Base-by-base conservation (phyloP, 2,329 filamentous ascomycete genomes). In the Fusarium fracticaudum region DNA sequence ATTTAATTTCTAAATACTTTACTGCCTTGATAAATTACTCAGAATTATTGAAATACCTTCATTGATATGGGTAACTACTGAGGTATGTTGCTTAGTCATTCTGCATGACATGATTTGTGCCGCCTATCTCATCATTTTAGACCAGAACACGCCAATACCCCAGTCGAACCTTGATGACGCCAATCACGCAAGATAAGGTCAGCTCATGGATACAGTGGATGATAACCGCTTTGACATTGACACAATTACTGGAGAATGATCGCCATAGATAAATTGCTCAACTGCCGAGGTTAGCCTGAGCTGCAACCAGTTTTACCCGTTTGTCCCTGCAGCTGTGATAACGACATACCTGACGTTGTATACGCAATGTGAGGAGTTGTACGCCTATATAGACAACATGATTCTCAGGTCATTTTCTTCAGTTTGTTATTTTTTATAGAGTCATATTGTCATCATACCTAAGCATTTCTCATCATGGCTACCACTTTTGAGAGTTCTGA, bases 401-500 rank as follows among this genome's bases (percentile, higher is more conserved):
- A 1, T 20, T 44, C 48, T 54, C 31, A 18, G 1, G 5, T 2
- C 1, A 8, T 5, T 17, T 2, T 3, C 9, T 8, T 15, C 15
- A 9, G 6, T 1, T n/a, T 3, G 7, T 15, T 11, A 20, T 29
- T 15, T 7, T 14, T 1, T 2, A 13, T 17, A 29, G 10, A 24
- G 8, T 15, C 6, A 26, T 10, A 53, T 10, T 26, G 26, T 10
- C 3, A 15, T 24, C 0, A 22, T 41, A 35, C 8, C 29, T 1
- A 41, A 33, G 3, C 11, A 20, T 15, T 54, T 24, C 29, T 14
- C 8, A 60, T 22, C 33, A 64, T 64, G 60, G n/a, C 54, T 10
- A 48, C 68, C 11, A 31, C 55, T 4, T 74, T 71, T 38, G 60
- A 68, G 14, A 77, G 65, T 8, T 82, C 82, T 0, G 83, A 85